Base-by-base conservation (phyloP, 2,329 filamentous ascomycete genomes). In the Huntiella omanensis region DNA sequence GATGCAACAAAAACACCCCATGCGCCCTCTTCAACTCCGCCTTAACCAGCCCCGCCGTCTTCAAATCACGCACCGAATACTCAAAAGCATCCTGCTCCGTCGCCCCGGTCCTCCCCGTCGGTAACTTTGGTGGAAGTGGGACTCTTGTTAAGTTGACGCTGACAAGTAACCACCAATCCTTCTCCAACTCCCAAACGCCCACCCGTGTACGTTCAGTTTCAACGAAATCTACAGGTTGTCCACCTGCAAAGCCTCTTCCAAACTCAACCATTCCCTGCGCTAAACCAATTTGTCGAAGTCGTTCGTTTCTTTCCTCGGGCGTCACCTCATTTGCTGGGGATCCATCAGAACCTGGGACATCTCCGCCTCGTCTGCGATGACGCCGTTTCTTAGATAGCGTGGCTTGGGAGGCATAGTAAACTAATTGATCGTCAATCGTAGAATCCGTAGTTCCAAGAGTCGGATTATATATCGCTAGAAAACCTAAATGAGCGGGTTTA, bases 201-300 rank as follows among this genome's bases (percentile, higher is more conserved):
- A 95, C 79, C 32, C 87, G 75, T 43, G 80, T 77, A 65, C 83
- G 91, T 55, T 94, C 83, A 1, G 91, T 96, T 57, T 98, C 91
- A 50, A 98, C 79, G 7, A 77, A 77, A 55, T 94, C 84, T 35
- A 95, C 74, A 2, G 83, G 61, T 53, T 78, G 70, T 49, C 79
- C 83, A 51, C 75, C 71, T 2, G 87, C 82, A 62, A 98, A 98
- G 55, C 78, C 87, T 58, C 78, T 80, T 55, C 83, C 83, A 64
- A 98, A 98, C 59, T 79, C 83, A 49, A 93, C 80, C 80, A 96
- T 94, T 58, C 87, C 91, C 65, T 98, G 91, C 36, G 91, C 91
- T 52, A 98, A 75, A 34, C 91, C 91, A 58, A 98, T 86, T 67
- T 95, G 87, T 53, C 91, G 75, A 55, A 96, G 67, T 55, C 80